These are phyloP conservation scores for Epithemia pelagica DNA, from an alignment of 108 stramenopile genomes.

Conservation along the genomic window DNA sequence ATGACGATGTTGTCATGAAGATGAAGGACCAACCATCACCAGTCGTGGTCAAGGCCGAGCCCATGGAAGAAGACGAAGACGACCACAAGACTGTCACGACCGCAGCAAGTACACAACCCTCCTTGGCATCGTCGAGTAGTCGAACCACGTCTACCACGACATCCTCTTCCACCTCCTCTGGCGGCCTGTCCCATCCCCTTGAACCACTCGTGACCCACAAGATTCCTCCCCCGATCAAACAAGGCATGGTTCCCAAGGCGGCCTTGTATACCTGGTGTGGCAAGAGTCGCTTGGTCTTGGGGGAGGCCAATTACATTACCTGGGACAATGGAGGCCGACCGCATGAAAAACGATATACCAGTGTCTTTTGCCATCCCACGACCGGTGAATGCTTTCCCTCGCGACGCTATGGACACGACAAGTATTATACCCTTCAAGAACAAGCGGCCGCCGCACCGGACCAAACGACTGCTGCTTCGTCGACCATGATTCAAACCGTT, in stretches of 20 bases:
- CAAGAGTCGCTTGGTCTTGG: slow-evolving; percentile 14
- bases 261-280: slow-evolving; percentile 20
- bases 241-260: slow-evolving; percentile 15
- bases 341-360: slow-evolving; percentile 19
- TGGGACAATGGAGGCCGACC: slow-evolving; percentile 29
- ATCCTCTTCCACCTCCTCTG: too few species aligned
- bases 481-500: neutral
- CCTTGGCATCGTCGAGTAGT: too few species aligned
- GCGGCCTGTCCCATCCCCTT: too few species aligned
- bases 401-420: neutral
- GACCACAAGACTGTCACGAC: too few species aligned
- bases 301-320: slow-evolving; percentile 21
- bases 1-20: too few species aligned
- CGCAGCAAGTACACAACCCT: too few species aligned
- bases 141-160: too few species aligned
- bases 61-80: too few species aligned
- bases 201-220: too few species aligned
- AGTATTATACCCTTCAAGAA: slow-evolving; percentile 1
- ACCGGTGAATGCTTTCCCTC: slow-evolving; percentile 1
- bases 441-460: slow-evolving; percentile 14
- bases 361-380: neutral
- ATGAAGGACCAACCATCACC: too few species aligned
- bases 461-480: neutral
- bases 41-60: too few species aligned
- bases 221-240: neutral